Evolutionary conservation across 129 eudicot genomes (phyloP), one percentile per base, ranked within the genome.

Genomic region (Flaveria sonorensis): DNA sequence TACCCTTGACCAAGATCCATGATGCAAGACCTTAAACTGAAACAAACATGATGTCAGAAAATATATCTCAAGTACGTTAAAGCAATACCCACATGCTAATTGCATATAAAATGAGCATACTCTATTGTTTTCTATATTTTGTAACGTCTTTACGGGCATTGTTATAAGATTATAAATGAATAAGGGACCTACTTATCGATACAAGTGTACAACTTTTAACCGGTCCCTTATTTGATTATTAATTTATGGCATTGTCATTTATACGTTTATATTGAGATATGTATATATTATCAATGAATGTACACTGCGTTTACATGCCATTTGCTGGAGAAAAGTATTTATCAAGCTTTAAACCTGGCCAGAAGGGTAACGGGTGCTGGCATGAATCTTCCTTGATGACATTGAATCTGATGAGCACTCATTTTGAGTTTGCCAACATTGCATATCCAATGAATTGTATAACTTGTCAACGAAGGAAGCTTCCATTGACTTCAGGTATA

Each of bases 401-500:
- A 62, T 69, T 77, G 81, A 46, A 40, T 77, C 76, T 40, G 87
- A 72, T 5, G 55, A 65, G 61, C 63, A 45, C 23, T 81, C 56
- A 14, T 78, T 76, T 57, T 72, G 87, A 39, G 86, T 51, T 75
- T 28, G 68, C 79, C 73, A 68, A 60, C 85, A 82, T 73, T 59
- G 71, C 52, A 75, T 24, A 76, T 90, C 85, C 40, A 80, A 68
- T 3, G 96, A 86, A 43, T 73, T 63, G 77, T 91, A 86, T 72
- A 91, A 78, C 78, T 91, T 87, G 69, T 85, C 65, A 19, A 91
- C 85, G 24, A 91, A 91, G 48, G 94, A 86, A 43, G 92, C 84
- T 78, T 91, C 97, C 88, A 91, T 91, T 1, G 97, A 91, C 72
- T 91, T 85, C 47, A 91, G 80, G 80, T 86, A 91, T 87, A 88